phyloP scores from a whole-genome alignment of 2,329 filamentous ascomycete species.

The Aspergillus ochraceoroseus region DNA sequence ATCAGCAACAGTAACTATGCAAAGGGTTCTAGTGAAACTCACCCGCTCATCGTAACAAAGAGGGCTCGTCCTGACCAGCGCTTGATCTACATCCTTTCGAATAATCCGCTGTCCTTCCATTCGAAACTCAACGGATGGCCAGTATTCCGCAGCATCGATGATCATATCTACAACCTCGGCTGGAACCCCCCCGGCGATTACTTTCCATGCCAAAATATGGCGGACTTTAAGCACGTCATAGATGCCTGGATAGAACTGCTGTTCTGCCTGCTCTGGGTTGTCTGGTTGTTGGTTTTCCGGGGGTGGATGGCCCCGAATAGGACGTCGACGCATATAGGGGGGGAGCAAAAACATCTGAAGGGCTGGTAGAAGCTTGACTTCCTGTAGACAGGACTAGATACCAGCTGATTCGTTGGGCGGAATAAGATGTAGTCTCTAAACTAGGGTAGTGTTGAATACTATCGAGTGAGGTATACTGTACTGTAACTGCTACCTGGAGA shows the following conservation, averaged over 20 bases:
- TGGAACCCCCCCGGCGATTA: slow-evolving; percentile 25
- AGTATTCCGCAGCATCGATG: slow-evolving; percentile 38
- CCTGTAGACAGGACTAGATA: no score
- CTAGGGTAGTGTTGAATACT: no score
- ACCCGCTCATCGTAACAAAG: slow-evolving; percentile 35
- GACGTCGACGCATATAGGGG: neutral
- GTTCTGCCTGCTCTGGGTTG: slow-evolving; percentile 1
- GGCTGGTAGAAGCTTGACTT: no score
- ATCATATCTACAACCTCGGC: slow-evolving; percentile 40
- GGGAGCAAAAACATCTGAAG: slow-evolving; percentile 1
- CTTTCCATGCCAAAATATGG: slow-evolving; percentile 28
- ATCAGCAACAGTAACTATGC: neutral
- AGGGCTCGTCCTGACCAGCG: slow-evolving; percentile 34
- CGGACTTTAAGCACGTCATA: slow-evolving; percentile 35
- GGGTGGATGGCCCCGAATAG: neutral
- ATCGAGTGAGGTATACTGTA: no score
- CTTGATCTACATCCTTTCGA: slow-evolving; percentile 32
- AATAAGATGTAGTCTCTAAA: no score
- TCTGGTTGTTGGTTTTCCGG: slow-evolving; percentile 1
- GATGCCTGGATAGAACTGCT: slow-evolving; percentile 27
- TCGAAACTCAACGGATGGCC: slow-evolving; percentile 25
- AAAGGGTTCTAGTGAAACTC: neutral
- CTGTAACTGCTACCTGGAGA: no score
- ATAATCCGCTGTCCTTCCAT: slow-evolving; percentile 25
- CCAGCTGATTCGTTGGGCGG: no score